These are phyloP conservation scores for Keithomyces neogunnii DNA, from an alignment of 2,329 filamentous ascomycete genomes.

Conservation along the genomic window DNA sequence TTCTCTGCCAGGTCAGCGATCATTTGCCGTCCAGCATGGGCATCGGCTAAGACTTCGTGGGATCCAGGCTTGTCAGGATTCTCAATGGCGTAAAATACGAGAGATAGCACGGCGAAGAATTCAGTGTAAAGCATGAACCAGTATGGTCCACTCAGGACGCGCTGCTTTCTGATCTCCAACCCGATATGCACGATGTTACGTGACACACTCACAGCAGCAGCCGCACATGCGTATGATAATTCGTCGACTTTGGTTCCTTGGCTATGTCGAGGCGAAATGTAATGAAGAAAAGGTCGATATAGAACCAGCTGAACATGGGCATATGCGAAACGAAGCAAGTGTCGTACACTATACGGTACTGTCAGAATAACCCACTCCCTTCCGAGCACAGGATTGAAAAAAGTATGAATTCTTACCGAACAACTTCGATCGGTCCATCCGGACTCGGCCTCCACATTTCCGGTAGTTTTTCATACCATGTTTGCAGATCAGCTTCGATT, in stretches of 20 bases:
- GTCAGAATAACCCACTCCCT: not conserved
- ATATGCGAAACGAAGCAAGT: conserved; percentile 70
- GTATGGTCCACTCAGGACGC: conserved; percentile 70
- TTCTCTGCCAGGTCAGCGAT: conserved; percentile 70
- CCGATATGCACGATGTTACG: conserved; percentile 74
- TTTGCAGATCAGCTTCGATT: conserved; percentile 54
- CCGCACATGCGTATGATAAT: conserved; percentile 66
- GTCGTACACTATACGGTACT: conserved; percentile 45
- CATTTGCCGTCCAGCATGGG: conserved; percentile 74
- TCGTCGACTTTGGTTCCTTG: conserved; percentile 57
- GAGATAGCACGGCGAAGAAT: conserved; percentile 71
- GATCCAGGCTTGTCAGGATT: conserved; percentile 68
- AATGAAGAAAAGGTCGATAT: conserved; percentile 77
- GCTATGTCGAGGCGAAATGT: conserved; percentile 58
- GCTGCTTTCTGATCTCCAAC: conserved; percentile 65
- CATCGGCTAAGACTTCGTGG: conserved; percentile 76
- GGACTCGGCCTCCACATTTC: conserved; percentile 69
- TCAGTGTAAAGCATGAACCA: conserved; percentile 84
- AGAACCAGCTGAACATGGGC: conserved; percentile 77
- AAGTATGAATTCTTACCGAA: conserved; percentile 50
- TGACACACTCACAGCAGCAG: conserved; percentile 53
- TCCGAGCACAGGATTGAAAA: not conserved
- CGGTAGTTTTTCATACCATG: conserved; percentile 61
- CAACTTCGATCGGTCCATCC: conserved; percentile 64
- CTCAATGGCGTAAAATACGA: conserved; percentile 73